A percentile compares a stretch with the other conserved stretches of the same genome.
phyloP scores from a whole-genome alignment of 495 filamentous ascomycete species.

The Aspergillus panamensis region DNA sequence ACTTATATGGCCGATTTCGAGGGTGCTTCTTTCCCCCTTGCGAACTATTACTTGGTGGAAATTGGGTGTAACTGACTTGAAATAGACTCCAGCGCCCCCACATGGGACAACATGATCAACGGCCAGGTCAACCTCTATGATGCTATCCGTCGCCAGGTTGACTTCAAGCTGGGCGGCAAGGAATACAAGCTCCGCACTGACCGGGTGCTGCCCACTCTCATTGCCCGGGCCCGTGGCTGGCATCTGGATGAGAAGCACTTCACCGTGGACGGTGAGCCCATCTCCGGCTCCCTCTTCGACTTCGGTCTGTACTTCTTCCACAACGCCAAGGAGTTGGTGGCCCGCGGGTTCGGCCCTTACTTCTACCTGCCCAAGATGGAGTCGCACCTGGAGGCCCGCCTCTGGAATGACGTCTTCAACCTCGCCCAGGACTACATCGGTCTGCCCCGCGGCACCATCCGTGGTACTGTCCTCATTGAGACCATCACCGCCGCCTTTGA shows the following conservation, averaged over 20 bases:
- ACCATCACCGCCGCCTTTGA: conserved; percentile 99
- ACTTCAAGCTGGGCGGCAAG: conserved; percentile 94
- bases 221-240: conserved; percentile 86
- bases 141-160: conserved; percentile 87
- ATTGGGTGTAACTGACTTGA: too few relatives aligned
- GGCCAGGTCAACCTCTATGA: conserved; percentile 99
- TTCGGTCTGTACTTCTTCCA: conserved; percentile 99
- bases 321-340: conserved; percentile 87
- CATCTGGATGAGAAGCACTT: conserved; percentile 98
- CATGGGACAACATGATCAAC: conserved; percentile 99
- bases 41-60: too few relatives aligned
- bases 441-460: conserved; percentile 86
- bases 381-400: conserved; percentile 90
- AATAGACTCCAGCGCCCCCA: conserved; percentile 90
- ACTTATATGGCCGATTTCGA: conserved; percentile 99
- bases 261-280: conserved; percentile 91
- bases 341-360: conserved; percentile 85
- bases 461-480: conserved; percentile 95
- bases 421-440: conserved; percentile 88
- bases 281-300: conserved; percentile 91
- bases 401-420: conserved; percentile 99
- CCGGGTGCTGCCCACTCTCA: conserved; percentile 71
- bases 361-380: conserved; percentile 99
- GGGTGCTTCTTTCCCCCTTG: conserved; percentile 47
- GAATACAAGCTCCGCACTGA: conserved; percentile 97